These are phyloP conservation scores for Nephelium lappaceum DNA, from an alignment of 345 rosid species.

Conservation along the genomic window DNA sequence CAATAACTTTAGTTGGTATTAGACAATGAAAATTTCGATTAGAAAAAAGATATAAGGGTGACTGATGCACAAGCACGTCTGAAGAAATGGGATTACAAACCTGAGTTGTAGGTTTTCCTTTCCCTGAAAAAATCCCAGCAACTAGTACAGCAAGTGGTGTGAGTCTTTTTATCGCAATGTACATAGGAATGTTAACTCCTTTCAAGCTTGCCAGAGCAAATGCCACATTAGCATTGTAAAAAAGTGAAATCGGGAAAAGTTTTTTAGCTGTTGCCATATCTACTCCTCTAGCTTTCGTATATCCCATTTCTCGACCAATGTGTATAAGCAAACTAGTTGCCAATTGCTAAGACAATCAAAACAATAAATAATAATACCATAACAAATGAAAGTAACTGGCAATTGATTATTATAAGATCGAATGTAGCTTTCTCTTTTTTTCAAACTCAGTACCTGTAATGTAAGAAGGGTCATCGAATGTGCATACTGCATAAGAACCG, in stretches of 20 bases:
- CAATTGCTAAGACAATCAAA: constrained; percentile 71
- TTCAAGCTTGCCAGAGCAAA: constrained; percentile 98
- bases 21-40: not conserved
- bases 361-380: constrained; percentile 7
- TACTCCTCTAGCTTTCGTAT: constrained; percentile 61
- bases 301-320: constrained; percentile 68
- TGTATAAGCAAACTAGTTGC: constrained; percentile 82
- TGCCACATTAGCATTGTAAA: constrained; percentile 97
- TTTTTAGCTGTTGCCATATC: constrained; percentile 65
- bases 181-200: constrained; percentile 98
- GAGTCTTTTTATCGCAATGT: constrained; percentile 95
- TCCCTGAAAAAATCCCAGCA: constrained; percentile 72
- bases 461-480: constrained; percentile 89
- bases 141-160: constrained; percentile 88
- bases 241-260: constrained; percentile 82
- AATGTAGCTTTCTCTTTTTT: not conserved
- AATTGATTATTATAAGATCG: not conserved
- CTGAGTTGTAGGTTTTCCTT: constrained; percentile 80
- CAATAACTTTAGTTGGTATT: not conserved
- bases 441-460: constrained; percentile 58
- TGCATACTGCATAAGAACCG: constrained; percentile 82
- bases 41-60: not conserved
- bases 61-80: not conserved
- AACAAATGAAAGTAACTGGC: not conserved
- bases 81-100: constrained; percentile 32